phyloP scores from a whole-genome alignment of 2,329 filamentous ascomycete species.

The Dactylonectria estremocensis region DNA sequence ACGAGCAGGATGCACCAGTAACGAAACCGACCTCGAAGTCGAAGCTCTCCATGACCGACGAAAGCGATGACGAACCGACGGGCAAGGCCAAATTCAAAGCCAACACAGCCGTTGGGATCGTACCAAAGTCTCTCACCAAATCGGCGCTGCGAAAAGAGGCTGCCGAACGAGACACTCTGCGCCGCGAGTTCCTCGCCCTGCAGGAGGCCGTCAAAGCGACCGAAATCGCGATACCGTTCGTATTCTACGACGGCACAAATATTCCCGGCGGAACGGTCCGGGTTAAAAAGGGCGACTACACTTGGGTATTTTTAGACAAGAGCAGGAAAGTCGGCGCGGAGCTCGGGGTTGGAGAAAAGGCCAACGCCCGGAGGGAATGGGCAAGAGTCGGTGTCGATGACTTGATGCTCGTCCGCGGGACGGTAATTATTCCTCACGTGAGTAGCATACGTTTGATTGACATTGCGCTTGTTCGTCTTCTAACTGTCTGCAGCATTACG shows the following conservation, averaged over 20 bases:
- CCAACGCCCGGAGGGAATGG: constrained; percentile 84
- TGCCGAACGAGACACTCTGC: constrained; percentile 81
- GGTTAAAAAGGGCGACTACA: constrained; percentile 92
- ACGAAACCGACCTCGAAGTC: constrained; percentile 49
- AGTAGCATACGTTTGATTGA: constrained; percentile 56
- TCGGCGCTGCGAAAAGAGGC: constrained; percentile 84
- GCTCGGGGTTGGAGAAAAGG: constrained; percentile 79
- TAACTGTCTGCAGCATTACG: constrained; percentile 81
- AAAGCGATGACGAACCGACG: constrained; percentile 48
- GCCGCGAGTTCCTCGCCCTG: constrained; percentile 85
- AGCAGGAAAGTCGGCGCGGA: constrained; percentile 92
- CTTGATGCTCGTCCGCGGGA: constrained; percentile 90
- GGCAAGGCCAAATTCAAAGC: constrained; percentile 67
- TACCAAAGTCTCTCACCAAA: constrained; percentile 81
- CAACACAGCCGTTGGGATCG: constrained; percentile 72
- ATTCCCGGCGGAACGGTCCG: constrained; percentile 87
- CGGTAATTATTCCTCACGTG: constrained; percentile 95
- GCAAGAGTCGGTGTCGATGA: constrained; percentile 95
- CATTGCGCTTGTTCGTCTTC: constrained; percentile 26
- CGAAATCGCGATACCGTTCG: constrained; percentile 92
- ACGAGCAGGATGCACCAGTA: constrained; percentile 64
- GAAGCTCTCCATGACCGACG: constrained; percentile 55
- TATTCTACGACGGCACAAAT: constrained; percentile 96
- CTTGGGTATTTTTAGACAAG: constrained; percentile 94
- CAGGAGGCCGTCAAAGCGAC: constrained; percentile 91